A percentile compares a stretch with the other conserved stretches of the same genome.
Conservation (phyloP, 495 filamentous ascomycete species). For the Podospora sp. region DNA sequence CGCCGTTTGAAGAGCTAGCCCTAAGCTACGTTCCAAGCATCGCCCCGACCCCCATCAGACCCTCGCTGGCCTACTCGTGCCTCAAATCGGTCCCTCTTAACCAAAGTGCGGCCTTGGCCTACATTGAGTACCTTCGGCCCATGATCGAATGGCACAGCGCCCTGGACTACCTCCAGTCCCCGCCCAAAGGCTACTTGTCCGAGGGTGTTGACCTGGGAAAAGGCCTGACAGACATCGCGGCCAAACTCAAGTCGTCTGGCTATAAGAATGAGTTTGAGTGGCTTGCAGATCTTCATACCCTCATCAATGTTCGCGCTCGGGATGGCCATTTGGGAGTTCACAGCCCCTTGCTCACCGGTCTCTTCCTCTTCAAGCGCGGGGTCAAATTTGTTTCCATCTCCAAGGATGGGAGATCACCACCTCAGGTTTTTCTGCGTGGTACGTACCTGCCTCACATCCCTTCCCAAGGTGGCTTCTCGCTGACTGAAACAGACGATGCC, state of each 20-base stretch:
- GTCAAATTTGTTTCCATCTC: conserved; percentile 28
- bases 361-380: conserved; percentile 22
- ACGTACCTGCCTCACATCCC: neutral
- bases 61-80: neutral
- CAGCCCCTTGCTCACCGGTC: conserved; percentile 1
- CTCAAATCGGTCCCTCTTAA: neutral
- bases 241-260: no score
- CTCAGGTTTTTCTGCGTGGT: conserved; percentile 26
- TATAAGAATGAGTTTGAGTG: conserved; percentile 56
- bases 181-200: conserved; percentile 44
- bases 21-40: neutral
- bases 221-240: conserved; percentile 27
- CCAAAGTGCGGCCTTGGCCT: neutral
- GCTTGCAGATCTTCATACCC: conserved; percentile 38
- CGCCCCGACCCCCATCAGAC: neutral
- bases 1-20: no score
- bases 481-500: conserved; percentile 23
- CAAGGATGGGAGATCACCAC: conserved; percentile 13
- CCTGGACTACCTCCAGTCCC: conserved; percentile 47
- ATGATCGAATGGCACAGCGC: conserved; percentile 39
- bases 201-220: conserved; percentile 45
- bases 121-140: neutral
- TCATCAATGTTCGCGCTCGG: conserved; percentile 15
- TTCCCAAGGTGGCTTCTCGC: neutral
- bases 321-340: conserved; percentile 22